Evolutionary conservation across 257 asterid genomes (phyloP).

Genomic region (Penstemon barbatus): DNA sequence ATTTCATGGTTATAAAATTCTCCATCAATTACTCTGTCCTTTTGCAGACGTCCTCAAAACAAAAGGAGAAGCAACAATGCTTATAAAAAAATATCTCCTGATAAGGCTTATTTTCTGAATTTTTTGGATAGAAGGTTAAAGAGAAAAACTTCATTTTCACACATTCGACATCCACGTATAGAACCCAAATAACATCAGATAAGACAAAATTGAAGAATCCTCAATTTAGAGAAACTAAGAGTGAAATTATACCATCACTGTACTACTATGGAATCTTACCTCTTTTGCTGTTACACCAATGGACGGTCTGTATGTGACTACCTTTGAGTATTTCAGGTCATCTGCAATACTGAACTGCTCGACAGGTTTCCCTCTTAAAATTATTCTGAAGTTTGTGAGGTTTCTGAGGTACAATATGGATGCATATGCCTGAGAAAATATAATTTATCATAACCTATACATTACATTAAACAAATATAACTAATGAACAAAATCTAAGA

Average conservation of each 20-base stretch:
- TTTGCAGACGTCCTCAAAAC: background rate
- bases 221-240: background rate
- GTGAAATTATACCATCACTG: conserved; percentile 5
- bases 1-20: conserved; percentile 14
- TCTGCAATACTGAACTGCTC: conserved; percentile 66
- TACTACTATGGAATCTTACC: conserved; percentile 42
- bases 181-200: conserved; percentile 17
- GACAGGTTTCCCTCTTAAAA: conserved; percentile 79
- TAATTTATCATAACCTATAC: conserved; percentile 18
- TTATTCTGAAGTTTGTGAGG: conserved; percentile 65
- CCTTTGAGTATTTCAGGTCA: conserved; percentile 63
- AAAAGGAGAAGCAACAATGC: background rate
- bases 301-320: conserved; percentile 63
- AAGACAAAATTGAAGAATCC: background rate
- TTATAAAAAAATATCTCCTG: background rate
- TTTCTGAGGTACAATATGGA: conserved; percentile 78
- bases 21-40: background rate
- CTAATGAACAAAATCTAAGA: conserved; percentile 12
- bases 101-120: background rate
- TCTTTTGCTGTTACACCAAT: conserved; percentile 52
- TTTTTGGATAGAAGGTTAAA: conserved; percentile 14
- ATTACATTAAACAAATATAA: conserved; percentile 20
- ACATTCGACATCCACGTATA: conserved; percentile 11
- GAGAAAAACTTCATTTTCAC: conserved; percentile 9
- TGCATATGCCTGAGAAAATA: conserved; percentile 74